Conservation (phyloP, 495 filamentous ascomycete species). For the Penicillium cinerascens region DNA sequence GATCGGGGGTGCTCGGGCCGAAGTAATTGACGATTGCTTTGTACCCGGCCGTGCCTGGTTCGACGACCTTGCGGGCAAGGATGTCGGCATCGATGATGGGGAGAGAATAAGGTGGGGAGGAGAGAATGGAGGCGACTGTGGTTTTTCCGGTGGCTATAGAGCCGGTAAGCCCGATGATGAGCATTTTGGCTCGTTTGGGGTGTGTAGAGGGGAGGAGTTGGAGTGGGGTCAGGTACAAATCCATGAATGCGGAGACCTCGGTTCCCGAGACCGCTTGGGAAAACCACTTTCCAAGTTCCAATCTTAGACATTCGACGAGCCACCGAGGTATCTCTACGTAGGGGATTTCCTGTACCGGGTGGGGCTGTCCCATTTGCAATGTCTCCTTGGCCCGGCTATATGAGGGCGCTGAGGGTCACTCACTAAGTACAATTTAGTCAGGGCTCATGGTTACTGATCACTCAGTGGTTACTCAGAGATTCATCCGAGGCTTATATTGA, state of each 20-base stretch:
- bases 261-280: not conserved
- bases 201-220: not conserved
- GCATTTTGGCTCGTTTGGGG: constrained; percentile 52
- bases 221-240: not conserved
- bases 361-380: too few relatives aligned
- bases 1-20: constrained; percentile 72
- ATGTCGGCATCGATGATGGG: constrained; percentile 95
- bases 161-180: constrained; percentile 93
- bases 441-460: too few relatives aligned
- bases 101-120: constrained; percentile 72
- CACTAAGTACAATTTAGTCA: too few relatives aligned
- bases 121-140: constrained; percentile 83
- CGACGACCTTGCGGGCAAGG: constrained; percentile 84
- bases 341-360: too few relatives aligned
- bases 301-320: too few relatives aligned
- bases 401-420: too few relatives aligned
- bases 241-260: constrained; percentile 18
- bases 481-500: too few relatives aligned
- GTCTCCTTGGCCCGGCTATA: too few relatives aligned
- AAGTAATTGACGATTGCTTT: constrained; percentile 76
- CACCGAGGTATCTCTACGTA: too few relatives aligned
- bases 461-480: too few relatives aligned
- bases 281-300: not conserved
- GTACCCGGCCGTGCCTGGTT: constrained; percentile 83
- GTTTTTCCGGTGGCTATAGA: constrained; percentile 98